These are phyloP conservation scores for Pseudozyma sp. DNA, from an alignment of 1,284 basidiomycete species.

Conservation along the genomic window DNA sequence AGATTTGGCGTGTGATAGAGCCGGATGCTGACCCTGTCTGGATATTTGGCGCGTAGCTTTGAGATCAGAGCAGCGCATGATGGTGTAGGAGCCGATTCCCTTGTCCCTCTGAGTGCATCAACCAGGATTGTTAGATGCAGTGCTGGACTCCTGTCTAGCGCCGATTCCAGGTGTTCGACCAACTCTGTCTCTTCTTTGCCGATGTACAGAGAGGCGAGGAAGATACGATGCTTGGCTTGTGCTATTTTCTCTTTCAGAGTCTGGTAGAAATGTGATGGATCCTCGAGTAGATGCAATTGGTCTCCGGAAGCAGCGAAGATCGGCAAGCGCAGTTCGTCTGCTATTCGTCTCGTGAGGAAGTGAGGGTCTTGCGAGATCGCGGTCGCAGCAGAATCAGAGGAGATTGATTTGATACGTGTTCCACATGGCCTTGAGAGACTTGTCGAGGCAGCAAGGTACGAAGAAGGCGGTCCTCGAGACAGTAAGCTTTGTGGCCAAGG, in stretches of 20 bases:
- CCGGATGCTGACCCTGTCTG: slow-evolving; percentile 78
- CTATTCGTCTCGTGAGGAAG: slow-evolving; percentile 24
- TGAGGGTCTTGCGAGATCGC: slow-evolving; percentile 10
- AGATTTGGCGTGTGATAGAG: slow-evolving; percentile 86
- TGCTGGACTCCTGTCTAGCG: slow-evolving; percentile 71
- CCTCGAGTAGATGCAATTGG: slow-evolving; percentile 39
- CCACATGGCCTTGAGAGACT: no score
- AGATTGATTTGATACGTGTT: no score
- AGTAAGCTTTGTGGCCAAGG: no score
- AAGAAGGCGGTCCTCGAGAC: no score
- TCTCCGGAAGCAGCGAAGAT: slow-evolving; percentile 39
- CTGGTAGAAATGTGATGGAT: slow-evolving; percentile 47
- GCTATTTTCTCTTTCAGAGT: slow-evolving; percentile 38
- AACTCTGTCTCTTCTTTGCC: slow-evolving; percentile 62
- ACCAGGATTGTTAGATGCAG: slow-evolving; percentile 82
- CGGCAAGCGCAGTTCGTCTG: slow-evolving; percentile 27
- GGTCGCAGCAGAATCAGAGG: neutral
- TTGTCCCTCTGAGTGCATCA: slow-evolving; percentile 91
- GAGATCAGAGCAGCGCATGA: slow-evolving; percentile 71
- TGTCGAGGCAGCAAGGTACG: no score
- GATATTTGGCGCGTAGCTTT: slow-evolving; percentile 71
- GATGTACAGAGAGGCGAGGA: slow-evolving; percentile 61
- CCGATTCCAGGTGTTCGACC: slow-evolving; percentile 33
- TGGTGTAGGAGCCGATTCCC: slow-evolving; percentile 74
- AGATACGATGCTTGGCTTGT: slow-evolving; percentile 51